A percentile compares a stretch with the other conserved stretches of the same genome.
Conservation (phyloP, 257 asterid species). For the Solanum tarapatanum region DNA sequence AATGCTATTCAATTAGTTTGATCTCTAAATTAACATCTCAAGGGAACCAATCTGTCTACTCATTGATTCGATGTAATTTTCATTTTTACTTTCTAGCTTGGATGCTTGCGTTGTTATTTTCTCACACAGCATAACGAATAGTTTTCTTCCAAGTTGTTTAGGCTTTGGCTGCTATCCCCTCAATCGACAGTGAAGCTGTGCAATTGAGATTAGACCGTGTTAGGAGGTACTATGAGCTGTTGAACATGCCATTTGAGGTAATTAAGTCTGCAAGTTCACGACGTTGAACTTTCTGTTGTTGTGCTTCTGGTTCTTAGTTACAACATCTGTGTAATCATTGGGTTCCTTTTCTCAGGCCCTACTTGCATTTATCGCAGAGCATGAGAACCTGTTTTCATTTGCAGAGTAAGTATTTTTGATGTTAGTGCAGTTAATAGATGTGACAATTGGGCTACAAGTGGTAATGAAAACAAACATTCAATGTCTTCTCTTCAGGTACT, state of each 20-base stretch:
- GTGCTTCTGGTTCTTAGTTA: background rate
- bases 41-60: background rate
- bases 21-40: background rate
- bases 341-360: constrained; percentile 54
- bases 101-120: background rate
- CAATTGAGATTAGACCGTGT: constrained; percentile 79
- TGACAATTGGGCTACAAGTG: background rate
- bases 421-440: background rate
- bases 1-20: background rate
- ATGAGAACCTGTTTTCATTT: constrained; percentile 53
- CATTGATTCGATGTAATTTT: background rate
- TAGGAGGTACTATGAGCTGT: constrained; percentile 78
- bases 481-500: constrained; percentile 41
- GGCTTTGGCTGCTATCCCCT: constrained; percentile 95
- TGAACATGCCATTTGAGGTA: constrained; percentile 98
- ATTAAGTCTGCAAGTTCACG: constrained; percentile 5
- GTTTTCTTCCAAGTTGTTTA: constrained; percentile 16
- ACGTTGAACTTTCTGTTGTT: background rate
- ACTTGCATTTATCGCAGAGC: constrained; percentile 81
- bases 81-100: background rate
- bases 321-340: background rate
- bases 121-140: background rate
- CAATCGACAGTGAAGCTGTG: constrained; percentile 70
- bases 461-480: background rate
- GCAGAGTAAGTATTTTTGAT: constrained; percentile 55